Evolutionary conservation across 352 stramenopile genomes (phyloP), one percentile per base, ranked within the genome.

Genomic region (Phytophthora europaea): DNA sequence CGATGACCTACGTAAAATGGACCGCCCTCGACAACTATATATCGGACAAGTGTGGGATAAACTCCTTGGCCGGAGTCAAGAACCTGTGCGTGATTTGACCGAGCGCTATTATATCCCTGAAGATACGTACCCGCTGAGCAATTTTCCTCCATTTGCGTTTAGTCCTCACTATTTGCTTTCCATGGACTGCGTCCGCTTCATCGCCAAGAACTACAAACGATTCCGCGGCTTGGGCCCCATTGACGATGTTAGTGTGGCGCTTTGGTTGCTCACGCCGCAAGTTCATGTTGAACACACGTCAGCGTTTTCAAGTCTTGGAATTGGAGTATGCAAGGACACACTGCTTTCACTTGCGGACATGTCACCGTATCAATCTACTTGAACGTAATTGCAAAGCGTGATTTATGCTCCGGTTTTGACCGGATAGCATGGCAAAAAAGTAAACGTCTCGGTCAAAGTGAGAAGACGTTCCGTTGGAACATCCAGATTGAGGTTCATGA

Each of bases 261-360:
- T 90, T 15, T 94, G 87, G 87, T 43, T 92, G 56, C 62, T 90
- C n/a, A 64, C 54, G 2, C 78, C 84, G 10, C 80, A 90, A 64
- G 82, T 94, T 18, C 78, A 79, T 28, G 70, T 83, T 8, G 36
- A 76, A 20, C 73, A 80, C 18, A 63, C 61, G 1, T 16, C 62
- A 6, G 31, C 47, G 1, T 71, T 78, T 59, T 45, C 60, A 7
- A 78, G 40, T 51, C 51, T 78, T 23, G 50, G 54, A 8, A 36
- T 70, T 18, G 28, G 33, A 48, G 12, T 9, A 2, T 94, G 87
- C 61, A 61, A 33, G 2, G 70, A 82, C 36, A 38, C 65, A 0
- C 12, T 83, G 10, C 53, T 91, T 10, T 87, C 84, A 1, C 58
- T 84, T 36, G 82, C 85, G 0, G 85, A 94, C 22, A 22, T 92